phyloP scores from a whole-genome alignment of 768 basidiomycete genomes.

The Tephrocybe sp. region DNA sequence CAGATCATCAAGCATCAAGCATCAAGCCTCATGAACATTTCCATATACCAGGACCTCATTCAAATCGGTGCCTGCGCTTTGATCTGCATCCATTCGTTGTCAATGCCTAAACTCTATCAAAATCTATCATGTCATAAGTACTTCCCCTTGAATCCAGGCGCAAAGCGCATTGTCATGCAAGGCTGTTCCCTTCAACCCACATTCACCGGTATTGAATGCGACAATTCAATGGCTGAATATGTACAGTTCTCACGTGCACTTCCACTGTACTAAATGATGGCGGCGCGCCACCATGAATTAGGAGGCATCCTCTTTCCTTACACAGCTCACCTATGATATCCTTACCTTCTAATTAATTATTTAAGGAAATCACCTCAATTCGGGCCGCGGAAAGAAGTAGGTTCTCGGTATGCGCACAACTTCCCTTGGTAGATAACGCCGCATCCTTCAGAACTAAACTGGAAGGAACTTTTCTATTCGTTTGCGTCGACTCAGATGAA shows the following conservation, averaged over 20 bases:
- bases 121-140: conserved; percentile 13
- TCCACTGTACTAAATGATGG: conserved; percentile 20
- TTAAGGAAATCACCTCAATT: too few species aligned
- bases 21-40: conserved; percentile 22
- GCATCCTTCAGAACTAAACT: too few species aligned
- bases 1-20: background rate
- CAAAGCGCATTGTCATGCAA: too few species aligned
- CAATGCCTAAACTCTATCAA: background rate
- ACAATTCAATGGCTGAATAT: conserved; percentile 26
- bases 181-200: conserved; percentile 21
- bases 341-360: too few species aligned
- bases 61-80: conserved; percentile 22
- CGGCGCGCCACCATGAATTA: conserved; percentile 23
- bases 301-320: too few species aligned
- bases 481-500: too few species aligned
- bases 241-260: conserved; percentile 26
- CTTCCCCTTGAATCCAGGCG: conserved; percentile 24
- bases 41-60: conserved; percentile 25
- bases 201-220: conserved; percentile 22
- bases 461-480: too few species aligned
- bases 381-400: too few species aligned
- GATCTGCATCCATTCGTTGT: conserved; percentile 4
- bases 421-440: too few species aligned
- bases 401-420: too few species aligned
- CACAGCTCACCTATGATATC: too few species aligned